phyloP scores from a whole-genome alignment of 192 early-diverging fungal genomes.

The Podila minutissima region DNA sequence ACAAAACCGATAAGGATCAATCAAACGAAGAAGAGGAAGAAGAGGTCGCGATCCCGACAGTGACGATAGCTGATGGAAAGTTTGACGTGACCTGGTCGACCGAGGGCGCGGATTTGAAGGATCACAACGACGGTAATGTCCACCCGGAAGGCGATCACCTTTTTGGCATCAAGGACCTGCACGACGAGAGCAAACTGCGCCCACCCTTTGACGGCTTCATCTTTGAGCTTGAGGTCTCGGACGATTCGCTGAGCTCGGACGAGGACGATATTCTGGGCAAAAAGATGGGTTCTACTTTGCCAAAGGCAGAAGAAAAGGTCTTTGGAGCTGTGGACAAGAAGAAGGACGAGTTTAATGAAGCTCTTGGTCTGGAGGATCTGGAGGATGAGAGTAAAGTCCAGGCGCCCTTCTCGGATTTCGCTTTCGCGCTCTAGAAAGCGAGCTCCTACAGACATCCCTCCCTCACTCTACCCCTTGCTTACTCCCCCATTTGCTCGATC shows the following conservation, averaged over 20 bases:
- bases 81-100: slow-evolving; percentile 21
- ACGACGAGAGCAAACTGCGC: slow-evolving; percentile 21
- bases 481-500: not conserved
- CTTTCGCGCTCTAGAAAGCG: slow-evolving; percentile 18
- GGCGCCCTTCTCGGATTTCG: slow-evolving; percentile 41
- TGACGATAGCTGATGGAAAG: slow-evolving; percentile 2
- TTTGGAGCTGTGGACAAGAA: slow-evolving; percentile 16
- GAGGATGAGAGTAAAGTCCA: slow-evolving; percentile 31
- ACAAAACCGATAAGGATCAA: not conserved
- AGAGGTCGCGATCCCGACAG: not conserved
- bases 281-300: not conserved
- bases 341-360: not conserved
- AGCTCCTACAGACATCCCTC: too few species aligned
- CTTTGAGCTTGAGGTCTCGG: slow-evolving; percentile 29
- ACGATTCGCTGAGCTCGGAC: slow-evolving; percentile 41
- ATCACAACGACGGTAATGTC: not conserved
- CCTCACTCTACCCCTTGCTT: not conserved
- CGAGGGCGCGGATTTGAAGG: slow-evolving; percentile 6
- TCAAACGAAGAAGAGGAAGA: not conserved
- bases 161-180: slow-evolving; percentile 41
- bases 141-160: slow-evolving; percentile 11
- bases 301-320: not conserved
- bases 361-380: slow-evolving; percentile 25
- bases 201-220: slow-evolving; percentile 44
- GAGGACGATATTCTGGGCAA: slow-evolving; percentile 34